Conservation (phyloP, 805 yeast genomes). For the Wickerhamomyces hampshirensis region DNA sequence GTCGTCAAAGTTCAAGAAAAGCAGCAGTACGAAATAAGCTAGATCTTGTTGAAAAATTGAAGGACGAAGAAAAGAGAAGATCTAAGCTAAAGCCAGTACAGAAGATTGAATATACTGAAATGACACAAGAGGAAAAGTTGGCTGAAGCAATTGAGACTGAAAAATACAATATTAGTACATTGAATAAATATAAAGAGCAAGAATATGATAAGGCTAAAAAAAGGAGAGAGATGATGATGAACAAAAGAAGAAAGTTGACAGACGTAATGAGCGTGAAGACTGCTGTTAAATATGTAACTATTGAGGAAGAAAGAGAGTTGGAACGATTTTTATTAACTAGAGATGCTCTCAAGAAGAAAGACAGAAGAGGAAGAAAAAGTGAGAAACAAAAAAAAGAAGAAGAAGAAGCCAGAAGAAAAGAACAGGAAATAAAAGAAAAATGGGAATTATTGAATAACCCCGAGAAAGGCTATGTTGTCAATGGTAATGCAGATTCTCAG, state of each 20-base stretch:
- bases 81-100: constrained; percentile 38
- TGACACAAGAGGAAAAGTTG: constrained; percentile 39
- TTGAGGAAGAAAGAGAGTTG: constrained; percentile 56
- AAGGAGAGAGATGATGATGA: constrained; percentile 67
- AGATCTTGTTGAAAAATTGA: constrained; percentile 67
- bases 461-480: constrained; percentile 5
- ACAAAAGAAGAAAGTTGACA: constrained; percentile 55
- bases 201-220: constrained; percentile 76
- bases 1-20: constrained; percentile 73
- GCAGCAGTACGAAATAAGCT: constrained; percentile 75
- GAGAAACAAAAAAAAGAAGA: constrained; percentile 37
- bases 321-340: constrained; percentile 36
- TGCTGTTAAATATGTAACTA: constrained; percentile 47
- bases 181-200: constrained; percentile 76
- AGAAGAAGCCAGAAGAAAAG: constrained; percentile 27
- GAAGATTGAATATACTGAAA: constrained; percentile 36
- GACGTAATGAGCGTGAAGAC: constrained; percentile 54
- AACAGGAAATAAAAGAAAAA: constrained; percentile 25
- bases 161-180: constrained; percentile 62
- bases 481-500: no score
- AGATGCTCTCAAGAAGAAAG: constrained; percentile 36
- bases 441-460: constrained; percentile 18
- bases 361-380: constrained; percentile 37
- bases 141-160: constrained; percentile 90
- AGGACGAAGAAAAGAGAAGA: constrained; percentile 60